phyloP scores from a whole-genome alignment of 345 rosid genomes.

The Arabidopsis thaliana region TAIR10.1 NC_003075.7:6261001-6261500 shows the following conservation, averaged over 20 bases:
- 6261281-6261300: slow-evolving; percentile 79
- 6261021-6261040: slow-evolving; percentile 49
- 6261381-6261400: neutral
- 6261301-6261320: slow-evolving; percentile 92
- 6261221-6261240: slow-evolving; percentile 68
- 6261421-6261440: slow-evolving; percentile 53
- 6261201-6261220: slow-evolving; percentile 77
- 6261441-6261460: slow-evolving; percentile 73
- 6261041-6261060: neutral
- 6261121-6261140: neutral
- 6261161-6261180: slow-evolving; percentile 26
- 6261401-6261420: slow-evolving; percentile 6
- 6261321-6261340: slow-evolving; percentile 54
- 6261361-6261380: neutral
- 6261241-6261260: slow-evolving; percentile 60
- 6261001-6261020: slow-evolving; percentile 85
- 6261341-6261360: slow-evolving; percentile 23
- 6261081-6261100: neutral
- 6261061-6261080: neutral
- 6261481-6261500: slow-evolving; percentile 72
- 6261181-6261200: slow-evolving; percentile 42
- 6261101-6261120: neutral
- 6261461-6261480: slow-evolving; percentile 69
- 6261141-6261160: neutral
- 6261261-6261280: slow-evolving; percentile 84